A percentile compares a stretch with the other conserved stretches of the same genome.
phyloP scores from a whole-genome alignment of 2,329 filamentous ascomycete genomes.

The Botrytis byssoidea region DNA sequence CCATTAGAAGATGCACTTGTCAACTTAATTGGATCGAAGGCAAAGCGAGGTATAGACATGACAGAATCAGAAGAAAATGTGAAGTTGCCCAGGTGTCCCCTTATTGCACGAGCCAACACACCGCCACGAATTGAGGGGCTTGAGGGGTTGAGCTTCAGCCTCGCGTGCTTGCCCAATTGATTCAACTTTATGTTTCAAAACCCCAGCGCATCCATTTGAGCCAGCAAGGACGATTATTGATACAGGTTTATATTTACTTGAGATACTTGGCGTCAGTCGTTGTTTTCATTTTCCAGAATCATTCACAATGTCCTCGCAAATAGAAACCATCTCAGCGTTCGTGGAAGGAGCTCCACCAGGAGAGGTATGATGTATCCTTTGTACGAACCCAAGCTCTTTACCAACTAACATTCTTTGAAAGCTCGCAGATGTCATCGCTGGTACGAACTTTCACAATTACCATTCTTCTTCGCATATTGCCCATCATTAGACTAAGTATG shows the following conservation, averaged over 20 bases:
- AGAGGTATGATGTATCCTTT: constrained; percentile 63
- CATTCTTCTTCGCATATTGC: background rate
- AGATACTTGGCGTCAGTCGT: background rate
- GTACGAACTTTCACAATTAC: constrained; percentile 49
- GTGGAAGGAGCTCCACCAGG: constrained; percentile 92
- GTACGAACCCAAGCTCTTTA: constrained; percentile 8
- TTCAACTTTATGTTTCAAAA: constrained; percentile 14
- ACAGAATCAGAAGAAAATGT: background rate
- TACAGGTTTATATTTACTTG: constrained; percentile 1
- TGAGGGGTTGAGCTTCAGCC: constrained; percentile 3
- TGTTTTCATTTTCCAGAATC: background rate
- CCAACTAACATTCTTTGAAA: constrained; percentile 43
- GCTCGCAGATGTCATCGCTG: constrained; percentile 85
- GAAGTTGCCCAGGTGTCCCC: background rate
- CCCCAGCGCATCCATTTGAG: constrained; percentile 9
- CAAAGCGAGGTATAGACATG: background rate
- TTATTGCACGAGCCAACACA: background rate
- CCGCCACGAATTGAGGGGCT: constrained; percentile 15
- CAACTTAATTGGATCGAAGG: background rate
- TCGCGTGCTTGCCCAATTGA: constrained; percentile 16
- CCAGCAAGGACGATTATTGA: constrained; percentile 13
- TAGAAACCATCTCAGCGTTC: constrained; percentile 75
- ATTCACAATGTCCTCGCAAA: constrained; percentile 40
- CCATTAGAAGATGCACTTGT: background rate
- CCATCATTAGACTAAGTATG: background rate